Base-by-base conservation (phyloP, 768 basidiomycete genomes). In the Macrolepiota dolichaula region DNA sequence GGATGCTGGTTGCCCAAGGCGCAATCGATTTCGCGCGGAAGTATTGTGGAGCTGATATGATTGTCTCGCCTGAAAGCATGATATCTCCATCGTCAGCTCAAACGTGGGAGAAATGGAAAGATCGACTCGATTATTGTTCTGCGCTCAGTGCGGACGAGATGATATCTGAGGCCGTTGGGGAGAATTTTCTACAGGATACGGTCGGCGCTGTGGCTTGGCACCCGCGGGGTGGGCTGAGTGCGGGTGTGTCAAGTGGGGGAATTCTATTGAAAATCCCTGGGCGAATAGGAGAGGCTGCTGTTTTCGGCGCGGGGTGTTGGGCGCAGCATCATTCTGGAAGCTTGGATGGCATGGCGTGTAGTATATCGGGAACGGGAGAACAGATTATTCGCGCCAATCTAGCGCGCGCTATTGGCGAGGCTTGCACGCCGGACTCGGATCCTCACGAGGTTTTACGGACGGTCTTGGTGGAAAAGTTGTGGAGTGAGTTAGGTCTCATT, bases 241-340 rank as follows among this genome's bases (percentile, higher is more conserved):
- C 88, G n/a, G 90, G 90, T 1, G 89, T 91, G 15, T 92, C 90
- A 32, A 91, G 92, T 64, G 92, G 92, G 4, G 92, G 92, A 0
- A 71, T 94, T n/a, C 75, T 94, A 55, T 78, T 94, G 57, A 94
- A 94, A 69, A 71, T 78, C 51, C 79, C 89, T 3, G 92, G 92
- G 12, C 77, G 92, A 51, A 70, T 92, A 3, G 92, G 92, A 29
- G 90, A 93, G 89, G 91, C 90, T 2, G 86, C 88, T 1, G 66
- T 84, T 4, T 90, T 81, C 64, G 90, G 90, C 17, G 84, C 90
- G 11, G 90, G 91, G 38, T 92, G 91, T 61, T 92, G 89, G 89
- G 88, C 88, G 0, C 76, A 82, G 59, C 71, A 71, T 61, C 68
- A 52, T 61, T 66, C 50, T 51, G 37, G 52, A 22, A 53, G 56